Evolutionary conservation across 176 grass and related monocot species (phyloP), one percentile per base, ranked within the genome.

Genomic region (Saccharum officinarum): DNA sequence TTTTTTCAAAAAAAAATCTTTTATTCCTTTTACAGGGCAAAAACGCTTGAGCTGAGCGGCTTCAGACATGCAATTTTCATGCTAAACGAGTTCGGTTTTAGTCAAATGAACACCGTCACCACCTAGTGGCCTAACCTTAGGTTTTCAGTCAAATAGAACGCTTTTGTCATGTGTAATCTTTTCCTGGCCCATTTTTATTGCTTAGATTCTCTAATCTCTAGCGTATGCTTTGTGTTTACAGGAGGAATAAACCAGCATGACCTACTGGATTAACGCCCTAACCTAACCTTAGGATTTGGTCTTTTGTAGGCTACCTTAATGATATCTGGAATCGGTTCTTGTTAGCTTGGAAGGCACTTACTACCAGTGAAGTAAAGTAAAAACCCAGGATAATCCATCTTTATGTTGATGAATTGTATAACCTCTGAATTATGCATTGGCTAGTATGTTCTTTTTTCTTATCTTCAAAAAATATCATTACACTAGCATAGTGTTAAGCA

Each of bases 261-360:
- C 33, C 45, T 86, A 90, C 79, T 66, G 9, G 37, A 20, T 69
- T 26, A 30, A 18, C 4, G 23, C 42, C 23, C 42, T 47, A 46
- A 4, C 26, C 71, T 38, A 80, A 60, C 18, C 79, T 55, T 59
- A 46, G 41, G 67, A 73, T 73, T 77, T 86, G 44, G 26, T 67
- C 20, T 46, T 66, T 82, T 72, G 41, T 82, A 67, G 15, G 71
- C 25, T 60, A 60, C 57, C 57, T 76, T 45, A 59, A 67, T 46
- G 26, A 67, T 71, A 73, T n/a, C 10, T 6, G 18, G 39, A 83
- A 74, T 78, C 65, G 8, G 44, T 36, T 90, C 55, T 44, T 66
- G 59, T 45, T 90, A 83, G 67, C 37, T 83, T 78, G 57, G 74
- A 86, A 90, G 66, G 45, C 66, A 30, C 25, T 63, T 26, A 30